A percentile compares a stretch with the other conserved stretches of the same genome.
Conservation (phyloP, 345 rosid species). For the Melastoma malabathricum region DNA sequence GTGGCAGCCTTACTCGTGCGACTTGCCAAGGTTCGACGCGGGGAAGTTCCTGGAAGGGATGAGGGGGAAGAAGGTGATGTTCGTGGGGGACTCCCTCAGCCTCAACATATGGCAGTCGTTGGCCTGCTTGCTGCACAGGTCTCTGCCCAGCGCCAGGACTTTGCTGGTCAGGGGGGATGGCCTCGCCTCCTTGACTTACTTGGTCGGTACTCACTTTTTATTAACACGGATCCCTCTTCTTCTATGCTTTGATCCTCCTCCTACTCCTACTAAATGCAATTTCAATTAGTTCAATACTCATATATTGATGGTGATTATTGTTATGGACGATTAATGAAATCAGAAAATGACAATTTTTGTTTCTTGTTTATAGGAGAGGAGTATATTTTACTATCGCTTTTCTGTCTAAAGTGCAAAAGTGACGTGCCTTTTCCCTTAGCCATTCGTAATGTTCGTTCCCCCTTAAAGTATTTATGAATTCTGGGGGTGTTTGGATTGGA, state of each 20-base stretch:
- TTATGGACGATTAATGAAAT: too few relatives aligned
- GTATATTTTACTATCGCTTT: too few relatives aligned
- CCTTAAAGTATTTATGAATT: too few relatives aligned
- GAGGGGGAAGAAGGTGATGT: constrained; percentile 95
- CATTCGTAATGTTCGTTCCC: too few relatives aligned
- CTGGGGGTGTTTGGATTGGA: too few relatives aligned
- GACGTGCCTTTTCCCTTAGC: too few relatives aligned
- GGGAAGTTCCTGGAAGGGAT: constrained; percentile 52
- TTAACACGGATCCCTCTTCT: background rate
- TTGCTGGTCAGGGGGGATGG: constrained; percentile 27
- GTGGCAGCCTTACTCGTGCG: constrained; percentile 54
- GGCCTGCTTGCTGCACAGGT: constrained; percentile 54
- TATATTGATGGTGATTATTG: too few relatives aligned
- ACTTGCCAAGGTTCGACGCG: constrained; percentile 76
- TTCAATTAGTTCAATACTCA: too few relatives aligned
- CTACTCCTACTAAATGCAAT: too few relatives aligned
- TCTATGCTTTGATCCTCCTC: background rate
- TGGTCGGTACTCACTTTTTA: constrained; percentile 21
- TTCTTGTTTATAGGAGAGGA: too few relatives aligned
- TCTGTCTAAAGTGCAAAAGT: too few relatives aligned
- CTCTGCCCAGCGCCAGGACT: constrained; percentile 53
- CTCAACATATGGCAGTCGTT: constrained; percentile 72
- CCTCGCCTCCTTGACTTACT: constrained; percentile 48
- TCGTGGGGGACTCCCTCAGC: constrained; percentile 93
- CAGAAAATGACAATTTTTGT: too few relatives aligned